Evolutionary conservation across 2,329 filamentous ascomycete species (phyloP), one percentile per base, ranked within the genome.

Genomic region (Amphichorda felina): DNA sequence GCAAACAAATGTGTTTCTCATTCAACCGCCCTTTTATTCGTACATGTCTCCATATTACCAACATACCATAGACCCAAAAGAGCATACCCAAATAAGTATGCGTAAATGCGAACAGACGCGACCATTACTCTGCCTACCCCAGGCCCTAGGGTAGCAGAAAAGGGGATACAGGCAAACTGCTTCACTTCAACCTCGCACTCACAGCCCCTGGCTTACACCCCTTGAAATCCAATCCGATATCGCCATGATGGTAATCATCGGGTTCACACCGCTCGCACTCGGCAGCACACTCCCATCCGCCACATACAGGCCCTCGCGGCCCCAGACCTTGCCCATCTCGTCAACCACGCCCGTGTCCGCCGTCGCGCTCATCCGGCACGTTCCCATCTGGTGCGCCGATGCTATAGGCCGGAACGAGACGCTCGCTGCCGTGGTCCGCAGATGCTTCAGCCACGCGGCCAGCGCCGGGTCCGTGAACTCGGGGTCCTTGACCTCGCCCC

Each of bases 301-400:
- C 14, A 88, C 73, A 50, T 75, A 85, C 45, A 88, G 49, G 1
- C 69, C 71, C 45, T 75, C 59, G 0, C 63, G 66, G 1, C 72
- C 80, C 79, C 80, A 88, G 6, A 85, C 73, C 41, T 53, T 62
- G 2, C 76, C 75, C 40, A 54, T 58, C 4, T 60, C 52, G 47
- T 79, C 71, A 3, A 80, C 76, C 10, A 78, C 75, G 19, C 75
- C 74, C 27, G 59, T 59, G 21, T 57, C 54, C 37, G 56, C 53
- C 41, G 54, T 56, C 30, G 63, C 61, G 40, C 74, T 75, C 83
- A 88, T 89, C 3, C 80, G 65, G 48, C 79, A 84, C 8, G 75
- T 75, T 16, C 82, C 79, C 82, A 88, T 88, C 60, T 88, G 83
- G 55, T 89, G 83, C 14, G 82, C 83, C n/a, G 75, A 81, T 21